These are phyloP conservation scores for Lactifluus hygrophoroides DNA, from an alignment of 768 basidiomycete species.

Conservation along the genomic window DNA sequence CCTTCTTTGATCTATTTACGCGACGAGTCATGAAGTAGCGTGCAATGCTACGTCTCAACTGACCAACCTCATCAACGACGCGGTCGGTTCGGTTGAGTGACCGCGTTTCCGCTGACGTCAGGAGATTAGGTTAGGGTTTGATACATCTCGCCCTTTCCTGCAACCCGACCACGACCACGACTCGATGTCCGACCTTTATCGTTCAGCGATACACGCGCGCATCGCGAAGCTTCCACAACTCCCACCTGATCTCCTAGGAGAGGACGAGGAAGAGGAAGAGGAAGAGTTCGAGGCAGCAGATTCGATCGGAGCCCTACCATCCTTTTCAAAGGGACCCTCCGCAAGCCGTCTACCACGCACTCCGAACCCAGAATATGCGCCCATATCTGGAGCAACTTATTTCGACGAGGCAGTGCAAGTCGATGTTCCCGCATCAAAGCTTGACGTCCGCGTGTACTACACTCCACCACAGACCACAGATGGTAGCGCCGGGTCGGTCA, in stretches of 20 bases:
- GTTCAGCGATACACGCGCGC: constrained; percentile 68
- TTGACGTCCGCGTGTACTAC: constrained; percentile 78
- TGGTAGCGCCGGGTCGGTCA: constrained; percentile 46
- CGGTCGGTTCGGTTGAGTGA: background rate
- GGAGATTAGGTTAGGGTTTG: constrained; percentile 8
- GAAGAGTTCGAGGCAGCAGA: constrained; percentile 52
- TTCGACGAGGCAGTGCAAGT: constrained; percentile 80
- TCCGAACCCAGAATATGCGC: constrained; percentile 58
- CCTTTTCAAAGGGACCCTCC: constrained; percentile 53
- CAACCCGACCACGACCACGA: background rate
- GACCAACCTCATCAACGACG: background rate
- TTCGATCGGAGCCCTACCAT: constrained; percentile 51
- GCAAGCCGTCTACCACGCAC: constrained; percentile 38
- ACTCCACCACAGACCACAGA: constrained; percentile 51
- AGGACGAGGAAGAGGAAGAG: constrained; percentile 38
- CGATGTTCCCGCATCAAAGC: constrained; percentile 46
- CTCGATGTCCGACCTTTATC: constrained; percentile 62
- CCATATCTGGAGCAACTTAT: constrained; percentile 69
- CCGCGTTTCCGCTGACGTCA: background rate
- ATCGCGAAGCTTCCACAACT: constrained; percentile 64
- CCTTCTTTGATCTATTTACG: constrained; percentile 62
- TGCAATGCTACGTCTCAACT: background rate
- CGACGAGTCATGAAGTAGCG: constrained; percentile 30
- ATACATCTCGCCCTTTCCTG: background rate
- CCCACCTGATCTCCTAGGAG: constrained; percentile 26